Base-by-base conservation (phyloP, 202 grass and related monocot genomes). In the Bolboschoenoplectus hybrid region DNA sequence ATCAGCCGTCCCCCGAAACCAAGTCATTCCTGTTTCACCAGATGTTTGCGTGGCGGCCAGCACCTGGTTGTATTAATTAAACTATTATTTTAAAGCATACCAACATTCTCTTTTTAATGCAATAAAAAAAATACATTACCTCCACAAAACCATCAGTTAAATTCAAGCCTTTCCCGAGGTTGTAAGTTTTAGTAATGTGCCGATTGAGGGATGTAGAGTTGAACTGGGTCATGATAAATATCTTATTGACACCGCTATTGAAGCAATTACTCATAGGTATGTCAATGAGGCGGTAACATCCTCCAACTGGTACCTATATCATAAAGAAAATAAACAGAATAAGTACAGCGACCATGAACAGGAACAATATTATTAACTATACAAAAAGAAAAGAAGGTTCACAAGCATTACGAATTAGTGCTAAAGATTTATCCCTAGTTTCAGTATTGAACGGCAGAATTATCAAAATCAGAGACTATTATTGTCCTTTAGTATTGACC, bases 261-360 rank as follows among this genome's bases (percentile, higher is more conserved):
- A 97, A 93, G 70, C 94, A 97, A 53, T 97, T 97, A 82, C 91
- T 97, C 94, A 97, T 94, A 11, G 92, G 92, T 76, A 97, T 88
- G 82, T 97, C 94, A 4, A 97, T 88, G 44, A 97, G 85, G 79
- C 90, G 90, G 63, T 97, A 92, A 84, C 94, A 94, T 72, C 94
- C 94, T 82, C 94, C 94, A 72, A 97, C 9, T 36, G 94, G 94
- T 60, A 97, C 94, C 94, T 97, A 63, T 10, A 57, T 52, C 20
- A 89, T 85, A 81, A 77, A 85, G 91, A 86, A 89, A 88, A 36
- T 84, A 81, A 76, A 77, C 69, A 85, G 86, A 89, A 87, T 69
- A 69, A 86, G 85, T 50, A 89, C 36, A 61, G 6, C 78, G 70
- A 86, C 58, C 87, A 39, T 81, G 71, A 85, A 32, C 8, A 9